A percentile compares a stretch with the other conserved stretches of the same genome.
Evolutionary conservation across 2,329 filamentous ascomycete species (phyloP).

Genomic region (Diaporthe helianthi): DNA sequence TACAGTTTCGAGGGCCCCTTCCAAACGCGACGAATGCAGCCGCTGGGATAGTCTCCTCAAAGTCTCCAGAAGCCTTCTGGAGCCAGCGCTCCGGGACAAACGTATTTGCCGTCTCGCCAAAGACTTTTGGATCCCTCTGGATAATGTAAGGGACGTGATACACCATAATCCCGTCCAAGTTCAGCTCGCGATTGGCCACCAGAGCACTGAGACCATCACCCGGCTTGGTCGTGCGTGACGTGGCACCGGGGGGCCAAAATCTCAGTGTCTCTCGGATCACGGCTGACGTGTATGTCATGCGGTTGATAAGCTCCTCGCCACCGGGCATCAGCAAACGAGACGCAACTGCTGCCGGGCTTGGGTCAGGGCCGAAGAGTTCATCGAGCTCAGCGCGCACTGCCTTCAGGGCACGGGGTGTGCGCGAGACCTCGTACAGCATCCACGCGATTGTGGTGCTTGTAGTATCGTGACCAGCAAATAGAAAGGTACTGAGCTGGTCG

Average conservation of each 20-base stretch:
- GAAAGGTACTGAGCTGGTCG: constrained; percentile 43
- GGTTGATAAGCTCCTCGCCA: constrained; percentile 38
- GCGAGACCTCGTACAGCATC: constrained; percentile 42
- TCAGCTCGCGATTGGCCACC: background rate
- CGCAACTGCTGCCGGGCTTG: constrained; percentile 34
- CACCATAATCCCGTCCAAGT: constrained; percentile 41
- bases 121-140: constrained; percentile 40
- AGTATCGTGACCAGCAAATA: constrained; percentile 46
- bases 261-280: constrained; percentile 45
- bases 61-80: constrained; percentile 18
- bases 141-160: constrained; percentile 40
- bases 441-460: constrained; percentile 42
- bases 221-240: constrained; percentile 36
- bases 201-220: constrained; percentile 38
- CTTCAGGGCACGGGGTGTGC: constrained; percentile 37
- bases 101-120: constrained; percentile 39
- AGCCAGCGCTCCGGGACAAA: constrained; percentile 47
- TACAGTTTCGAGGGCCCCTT: constrained; percentile 26
- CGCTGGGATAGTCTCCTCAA: constrained; percentile 26
- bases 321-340: constrained; percentile 34
- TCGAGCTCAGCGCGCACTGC: constrained; percentile 42
- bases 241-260: constrained; percentile 41
- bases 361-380: constrained; percentile 38
- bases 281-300: constrained; percentile 42
- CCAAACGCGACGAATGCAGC: constrained; percentile 21